Conservation (phyloP, 441 rosid species). For the Croton setiger region DNA sequence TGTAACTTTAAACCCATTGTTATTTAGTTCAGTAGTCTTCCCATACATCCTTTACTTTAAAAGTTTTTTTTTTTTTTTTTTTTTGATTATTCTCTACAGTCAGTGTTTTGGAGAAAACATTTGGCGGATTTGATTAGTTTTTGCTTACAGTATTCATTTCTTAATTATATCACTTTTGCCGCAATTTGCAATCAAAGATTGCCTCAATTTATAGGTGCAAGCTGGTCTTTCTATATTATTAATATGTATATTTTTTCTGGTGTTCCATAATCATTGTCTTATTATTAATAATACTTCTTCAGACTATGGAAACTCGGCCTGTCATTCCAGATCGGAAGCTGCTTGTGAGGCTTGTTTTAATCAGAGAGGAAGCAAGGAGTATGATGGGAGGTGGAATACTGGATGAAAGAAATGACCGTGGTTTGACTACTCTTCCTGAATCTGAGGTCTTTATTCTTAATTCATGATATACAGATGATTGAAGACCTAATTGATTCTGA, state of each 20-base stretch:
- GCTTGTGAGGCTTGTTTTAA: slow-evolving; percentile 87
- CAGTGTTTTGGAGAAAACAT: not conserved
- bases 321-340: slow-evolving; percentile 82
- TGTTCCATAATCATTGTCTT: not conserved
- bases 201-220: not conserved
- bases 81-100: not conserved
- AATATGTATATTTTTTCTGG: not conserved
- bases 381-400: slow-evolving; percentile 99
- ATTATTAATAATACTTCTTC: slow-evolving; percentile 16
- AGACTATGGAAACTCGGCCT: slow-evolving; percentile 92
- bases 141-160: not conserved
- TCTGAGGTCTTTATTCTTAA: slow-evolving; percentile 60
- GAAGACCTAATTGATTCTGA: slow-evolving; percentile 11
- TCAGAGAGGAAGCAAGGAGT: slow-evolving; percentile 93
- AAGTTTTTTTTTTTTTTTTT: not conserved
- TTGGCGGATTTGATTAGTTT: not conserved
- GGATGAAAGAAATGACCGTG: slow-evolving; percentile 96
- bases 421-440: slow-evolving; percentile 83
- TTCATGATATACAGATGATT: slow-evolving; percentile 3
- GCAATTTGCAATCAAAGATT: slow-evolving; percentile 1
- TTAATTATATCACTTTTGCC: not conserved
- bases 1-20: slow-evolving; percentile 3
- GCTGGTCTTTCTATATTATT: not conserved
- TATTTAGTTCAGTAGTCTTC: not conserved
- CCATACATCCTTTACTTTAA: not conserved